A percentile compares a stretch with the other conserved stretches of the same genome.
These are phyloP conservation scores for Penicillium fuscoglaucum DNA, from an alignment of 2,329 filamentous ascomycete genomes.

Conservation along the genomic window DNA sequence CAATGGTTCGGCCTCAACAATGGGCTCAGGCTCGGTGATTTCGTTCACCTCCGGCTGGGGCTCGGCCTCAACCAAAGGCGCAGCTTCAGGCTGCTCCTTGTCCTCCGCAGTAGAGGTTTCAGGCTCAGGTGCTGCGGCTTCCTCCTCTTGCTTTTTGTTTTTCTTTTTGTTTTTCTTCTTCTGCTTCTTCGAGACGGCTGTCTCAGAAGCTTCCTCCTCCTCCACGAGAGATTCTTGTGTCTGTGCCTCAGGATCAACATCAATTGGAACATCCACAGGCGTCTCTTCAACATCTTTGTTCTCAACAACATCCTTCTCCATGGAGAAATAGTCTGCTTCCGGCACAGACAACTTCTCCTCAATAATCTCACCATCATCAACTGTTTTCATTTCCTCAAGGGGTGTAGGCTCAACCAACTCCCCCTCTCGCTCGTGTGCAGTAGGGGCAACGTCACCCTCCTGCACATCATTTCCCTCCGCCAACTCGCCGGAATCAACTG, in stretches of 20 bases:
- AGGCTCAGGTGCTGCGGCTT: background rate
- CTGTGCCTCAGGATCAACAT: slow-evolving; percentile 3
- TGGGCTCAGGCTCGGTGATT: slow-evolving; percentile 6
- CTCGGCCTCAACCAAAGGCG: background rate
- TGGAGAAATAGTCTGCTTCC: slow-evolving; percentile 4
- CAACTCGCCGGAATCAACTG: slow-evolving; percentile 24
- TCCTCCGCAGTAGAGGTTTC: slow-evolving; percentile 17
- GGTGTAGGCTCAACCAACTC: slow-evolving; percentile 1
- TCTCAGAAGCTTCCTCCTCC: slow-evolving; percentile 16
- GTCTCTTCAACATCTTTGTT: slow-evolving; percentile 10
- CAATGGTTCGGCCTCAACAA: slow-evolving; percentile 3
- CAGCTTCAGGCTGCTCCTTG: slow-evolving; percentile 18
- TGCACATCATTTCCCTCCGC: slow-evolving; percentile 13
- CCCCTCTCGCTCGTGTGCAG: slow-evolving; percentile 9
- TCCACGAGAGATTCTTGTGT: slow-evolving; percentile 2
- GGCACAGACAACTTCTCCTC: slow-evolving; percentile 5
- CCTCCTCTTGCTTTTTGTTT: slow-evolving; percentile 15
- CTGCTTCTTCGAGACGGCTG: slow-evolving; percentile 18
- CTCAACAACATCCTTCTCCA: slow-evolving; percentile 1
- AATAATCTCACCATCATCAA: slow-evolving; percentile 2
- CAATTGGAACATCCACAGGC: slow-evolving; percentile 7
- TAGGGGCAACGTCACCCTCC: slow-evolving; percentile 5
- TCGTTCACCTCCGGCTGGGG: slow-evolving; percentile 5
- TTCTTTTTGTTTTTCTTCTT: slow-evolving; percentile 27
- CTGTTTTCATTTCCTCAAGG: background rate